phyloP scores from a whole-genome alignment of 2,329 filamentous ascomycete species.

The Stagonosporopsis cucurbitacearum region DNA sequence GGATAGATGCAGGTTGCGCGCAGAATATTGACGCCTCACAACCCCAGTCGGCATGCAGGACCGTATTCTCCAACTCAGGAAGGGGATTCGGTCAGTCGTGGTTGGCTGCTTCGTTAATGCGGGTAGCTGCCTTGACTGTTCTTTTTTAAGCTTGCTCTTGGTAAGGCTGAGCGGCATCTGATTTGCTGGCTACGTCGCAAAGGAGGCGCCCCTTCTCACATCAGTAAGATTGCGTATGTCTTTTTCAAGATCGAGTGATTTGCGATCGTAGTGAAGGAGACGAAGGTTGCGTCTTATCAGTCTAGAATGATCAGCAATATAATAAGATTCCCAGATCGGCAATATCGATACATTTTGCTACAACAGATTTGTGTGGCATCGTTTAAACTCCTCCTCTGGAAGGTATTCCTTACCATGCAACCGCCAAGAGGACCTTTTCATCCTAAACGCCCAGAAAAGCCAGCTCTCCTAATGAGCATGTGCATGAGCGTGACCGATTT shows the following conservation, averaged over 20 bases:
- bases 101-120: background rate
- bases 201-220: background rate
- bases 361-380: slow-evolving; percentile 15
- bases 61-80: background rate
- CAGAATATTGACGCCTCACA: background rate
- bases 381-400: slow-evolving; percentile 1
- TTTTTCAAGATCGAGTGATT: background rate
- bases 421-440: background rate
- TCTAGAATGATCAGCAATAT: background rate
- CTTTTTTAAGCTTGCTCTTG: slow-evolving; percentile 3
- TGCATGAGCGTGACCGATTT: slow-evolving; percentile 71
- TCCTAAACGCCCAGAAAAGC: slow-evolving; percentile 3
- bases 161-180: background rate
- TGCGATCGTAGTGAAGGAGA: background rate
- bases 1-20: background rate
- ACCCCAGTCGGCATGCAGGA: background rate
- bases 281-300: background rate
- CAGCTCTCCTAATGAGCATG: slow-evolving; percentile 51
- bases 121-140: slow-evolving; percentile 1
- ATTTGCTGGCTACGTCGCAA: background rate
- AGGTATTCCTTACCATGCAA: background rate
- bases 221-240: background rate
- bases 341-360: slow-evolving; percentile 12
- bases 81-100: background rate
- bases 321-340: background rate